These are phyloP conservation scores for Chalciporus chontae DNA, from an alignment of 768 basidiomycete species.

Conservation along the genomic window DNA sequence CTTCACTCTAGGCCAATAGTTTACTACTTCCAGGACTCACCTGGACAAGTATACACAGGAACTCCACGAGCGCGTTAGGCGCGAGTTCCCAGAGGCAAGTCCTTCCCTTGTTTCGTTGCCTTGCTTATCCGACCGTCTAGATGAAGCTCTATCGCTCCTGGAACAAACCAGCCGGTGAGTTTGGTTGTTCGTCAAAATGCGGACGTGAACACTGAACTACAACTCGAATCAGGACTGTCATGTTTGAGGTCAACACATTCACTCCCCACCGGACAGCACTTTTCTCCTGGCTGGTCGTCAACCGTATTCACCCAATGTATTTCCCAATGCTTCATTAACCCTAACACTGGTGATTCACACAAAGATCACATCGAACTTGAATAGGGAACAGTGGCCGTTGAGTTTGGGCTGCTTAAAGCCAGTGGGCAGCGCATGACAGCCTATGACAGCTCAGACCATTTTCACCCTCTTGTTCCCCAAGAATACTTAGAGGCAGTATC, in stretches of 20 bases:
- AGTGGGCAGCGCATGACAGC: too few relatives aligned
- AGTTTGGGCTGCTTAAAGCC: slow-evolving; percentile 38
- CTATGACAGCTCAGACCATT: too few relatives aligned
- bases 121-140: slow-evolving; percentile 30
- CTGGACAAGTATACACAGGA: slow-evolving; percentile 47
- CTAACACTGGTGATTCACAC: slow-evolving; percentile 55
- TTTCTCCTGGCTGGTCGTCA: slow-evolving; percentile 63
- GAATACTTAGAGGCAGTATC: too few relatives aligned
- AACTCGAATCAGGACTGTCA: slow-evolving; percentile 44
- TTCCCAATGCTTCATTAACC: slow-evolving; percentile 59
- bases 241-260: slow-evolving; percentile 71
- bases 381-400: slow-evolving; percentile 61
- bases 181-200: neutral
- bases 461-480: too few relatives aligned
- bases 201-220: neutral
- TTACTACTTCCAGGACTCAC: slow-evolving; percentile 53
- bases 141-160: slow-evolving; percentile 59
- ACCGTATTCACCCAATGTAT: slow-evolving; percentile 33
- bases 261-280: slow-evolving; percentile 64
- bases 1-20: slow-evolving; percentile 35
- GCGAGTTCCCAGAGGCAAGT: slow-evolving; percentile 67
- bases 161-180: slow-evolving; percentile 59
- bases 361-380: slow-evolving; percentile 70
- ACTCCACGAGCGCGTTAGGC: slow-evolving; percentile 54
- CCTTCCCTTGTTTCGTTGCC: neutral